Evolutionary conservation across 73 alveolate species (phyloP).

Genomic region (Blepharisma japonicum): DNA sequence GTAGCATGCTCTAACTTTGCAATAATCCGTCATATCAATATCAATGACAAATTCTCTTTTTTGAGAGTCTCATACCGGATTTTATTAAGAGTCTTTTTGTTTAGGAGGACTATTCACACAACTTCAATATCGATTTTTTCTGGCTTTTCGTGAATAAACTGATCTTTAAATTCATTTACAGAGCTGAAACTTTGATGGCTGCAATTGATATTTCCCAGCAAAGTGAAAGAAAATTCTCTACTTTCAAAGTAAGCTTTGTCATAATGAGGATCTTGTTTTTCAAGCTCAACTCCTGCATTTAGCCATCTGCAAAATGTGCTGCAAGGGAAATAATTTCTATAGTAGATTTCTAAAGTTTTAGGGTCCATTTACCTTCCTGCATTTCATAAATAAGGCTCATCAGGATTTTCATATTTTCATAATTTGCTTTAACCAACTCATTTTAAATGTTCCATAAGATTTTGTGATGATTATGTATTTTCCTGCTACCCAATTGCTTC

Average conservation of each 20-base stretch:
- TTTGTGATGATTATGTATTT: slow-evolving; percentile 71
- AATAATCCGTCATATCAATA: slow-evolving; percentile 98
- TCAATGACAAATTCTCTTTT: slow-evolving; percentile 95
- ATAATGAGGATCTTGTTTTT: too few species aligned
- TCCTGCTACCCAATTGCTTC: slow-evolving; percentile 70
- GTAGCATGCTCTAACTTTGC: slow-evolving; percentile 95
- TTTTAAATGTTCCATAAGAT: slow-evolving; percentile 78
- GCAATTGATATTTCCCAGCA: slow-evolving; percentile 77
- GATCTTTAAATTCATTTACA: slow-evolving; percentile 64
- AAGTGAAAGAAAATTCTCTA: slow-evolving; percentile 75
- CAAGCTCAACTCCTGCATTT: too few species aligned
- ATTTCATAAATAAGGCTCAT: too few species aligned
- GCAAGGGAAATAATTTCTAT: too few species aligned
- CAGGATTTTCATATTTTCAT: slow-evolving; percentile 86
- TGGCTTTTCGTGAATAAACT: slow-evolving; percentile 63
- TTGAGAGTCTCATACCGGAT: slow-evolving; percentile 36
- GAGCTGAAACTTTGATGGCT: slow-evolving; percentile 74
- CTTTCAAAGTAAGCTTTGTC: slow-evolving; percentile 61
- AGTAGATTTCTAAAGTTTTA: too few species aligned
- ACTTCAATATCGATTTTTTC: slow-evolving; percentile 97
- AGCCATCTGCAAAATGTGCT: too few species aligned
- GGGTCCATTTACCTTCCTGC: too few species aligned
- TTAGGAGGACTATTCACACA: slow-evolving; percentile 51
- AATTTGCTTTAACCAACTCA: slow-evolving; percentile 74
- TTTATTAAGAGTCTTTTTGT: slow-evolving; percentile 57